phyloP scores from a whole-genome alignment of 129 eudicot species.

The Artemisia tridentata region DNA sequence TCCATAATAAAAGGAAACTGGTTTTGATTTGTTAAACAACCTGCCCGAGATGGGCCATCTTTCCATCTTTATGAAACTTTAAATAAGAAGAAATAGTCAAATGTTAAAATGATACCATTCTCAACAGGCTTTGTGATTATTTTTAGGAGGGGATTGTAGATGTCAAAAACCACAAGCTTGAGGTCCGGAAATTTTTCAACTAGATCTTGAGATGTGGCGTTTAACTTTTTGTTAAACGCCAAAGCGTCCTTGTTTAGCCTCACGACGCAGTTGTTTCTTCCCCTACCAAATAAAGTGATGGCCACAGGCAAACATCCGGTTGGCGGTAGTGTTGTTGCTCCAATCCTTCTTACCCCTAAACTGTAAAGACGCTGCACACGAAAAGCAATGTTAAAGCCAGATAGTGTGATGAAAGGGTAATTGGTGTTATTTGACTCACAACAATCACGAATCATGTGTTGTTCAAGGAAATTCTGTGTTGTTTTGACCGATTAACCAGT shows the following conservation, averaged over 20 bases:
- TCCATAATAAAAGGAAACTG: too few relatives aligned
- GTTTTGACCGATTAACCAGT: too few relatives aligned
- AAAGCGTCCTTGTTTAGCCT: constrained; percentile 58
- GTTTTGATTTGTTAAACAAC: too few relatives aligned
- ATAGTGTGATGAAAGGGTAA: background rate
- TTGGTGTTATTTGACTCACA: background rate
- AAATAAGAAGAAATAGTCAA: background rate
- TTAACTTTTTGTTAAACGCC: constrained; percentile 62
- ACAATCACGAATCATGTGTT: too few relatives aligned
- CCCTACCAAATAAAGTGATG: constrained; percentile 63
- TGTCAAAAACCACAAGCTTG: constrained; percentile 73
- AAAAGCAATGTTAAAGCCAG: background rate
- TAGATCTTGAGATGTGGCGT: constrained; percentile 46
- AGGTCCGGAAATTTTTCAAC: constrained; percentile 38
- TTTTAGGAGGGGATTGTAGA: constrained; percentile 64
- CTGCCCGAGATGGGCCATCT: too few relatives aligned
- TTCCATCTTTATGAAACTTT: too few relatives aligned
- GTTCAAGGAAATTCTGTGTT: too few relatives aligned
- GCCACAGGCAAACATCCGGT: constrained; percentile 81
- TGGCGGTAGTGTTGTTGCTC: constrained; percentile 75
- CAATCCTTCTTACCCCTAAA: constrained; percentile 67
- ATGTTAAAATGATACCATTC: constrained; percentile 39
- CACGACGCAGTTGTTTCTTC: constrained; percentile 55
- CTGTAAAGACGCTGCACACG: constrained; percentile 48
- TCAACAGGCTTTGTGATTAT: constrained; percentile 48